Conservation (phyloP, 75 land plant genomes). For the Pinus tabuliformis region DNA sequence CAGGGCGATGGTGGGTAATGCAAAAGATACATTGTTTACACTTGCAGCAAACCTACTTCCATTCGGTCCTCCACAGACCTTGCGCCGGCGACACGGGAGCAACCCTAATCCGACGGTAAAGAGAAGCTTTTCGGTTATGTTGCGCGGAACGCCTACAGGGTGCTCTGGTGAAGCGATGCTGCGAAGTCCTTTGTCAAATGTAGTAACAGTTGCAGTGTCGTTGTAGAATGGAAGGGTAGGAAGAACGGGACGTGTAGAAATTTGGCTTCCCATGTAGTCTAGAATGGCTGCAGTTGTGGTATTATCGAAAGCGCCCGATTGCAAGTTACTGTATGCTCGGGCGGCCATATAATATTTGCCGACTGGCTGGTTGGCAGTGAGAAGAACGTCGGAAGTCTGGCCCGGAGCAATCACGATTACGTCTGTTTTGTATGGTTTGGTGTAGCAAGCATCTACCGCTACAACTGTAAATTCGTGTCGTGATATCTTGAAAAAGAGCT, state of each 20-base stretch:
- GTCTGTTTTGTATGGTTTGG: constrained; percentile 43
- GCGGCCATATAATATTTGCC: constrained; percentile 51
- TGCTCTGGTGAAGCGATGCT: constrained; percentile 7
- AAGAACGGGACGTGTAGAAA: constrained; percentile 5
- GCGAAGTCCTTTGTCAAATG: constrained; percentile 19
- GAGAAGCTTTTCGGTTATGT: constrained; percentile 38
- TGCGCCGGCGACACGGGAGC: constrained; percentile 14
- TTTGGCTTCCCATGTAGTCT: constrained; percentile 19
- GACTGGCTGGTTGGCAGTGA: constrained; percentile 35
- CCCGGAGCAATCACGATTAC: constrained; percentile 53
- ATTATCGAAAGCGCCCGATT: constrained; percentile 33
- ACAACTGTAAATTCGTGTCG: constrained; percentile 51
- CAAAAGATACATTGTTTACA: constrained; percentile 55
- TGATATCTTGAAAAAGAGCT: constrained; percentile 50
- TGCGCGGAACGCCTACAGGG: constrained; percentile 29
- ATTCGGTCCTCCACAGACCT: constrained; percentile 19
- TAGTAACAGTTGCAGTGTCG: constrained; percentile 29
- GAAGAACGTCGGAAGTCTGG: constrained; percentile 54
- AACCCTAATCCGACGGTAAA: constrained; percentile 40
- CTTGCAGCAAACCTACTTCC: constrained; percentile 27
- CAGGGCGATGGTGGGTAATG: constrained; percentile 17
- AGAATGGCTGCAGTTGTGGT: constrained; percentile 66
- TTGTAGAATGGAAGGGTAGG: constrained; percentile 30
- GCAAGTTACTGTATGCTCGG: constrained; percentile 20
- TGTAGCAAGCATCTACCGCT: constrained; percentile 51